Percentiles rank a stretch among this genome's conserved stretches.
Conservation (phyloP, 164 flowering plant genomes). For the Protea cynaroides region DNA sequence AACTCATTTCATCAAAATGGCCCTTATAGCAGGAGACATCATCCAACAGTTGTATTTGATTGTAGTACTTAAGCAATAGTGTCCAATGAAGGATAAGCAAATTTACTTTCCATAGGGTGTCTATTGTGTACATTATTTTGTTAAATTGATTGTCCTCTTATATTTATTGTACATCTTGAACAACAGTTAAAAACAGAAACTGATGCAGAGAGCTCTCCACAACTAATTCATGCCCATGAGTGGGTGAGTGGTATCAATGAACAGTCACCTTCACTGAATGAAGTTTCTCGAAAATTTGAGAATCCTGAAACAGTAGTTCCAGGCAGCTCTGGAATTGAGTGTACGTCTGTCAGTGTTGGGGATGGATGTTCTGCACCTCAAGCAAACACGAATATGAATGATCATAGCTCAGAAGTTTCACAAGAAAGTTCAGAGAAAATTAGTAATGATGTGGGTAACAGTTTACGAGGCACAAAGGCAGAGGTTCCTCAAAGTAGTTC, state of each 20-base stretch:
- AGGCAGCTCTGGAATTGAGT: constrained; percentile 11
- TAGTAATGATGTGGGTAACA: constrained; percentile 10
- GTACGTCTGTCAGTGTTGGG: constrained; percentile 11
- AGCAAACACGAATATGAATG: constrained; percentile 10
- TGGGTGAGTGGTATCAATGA: constrained; percentile 15
- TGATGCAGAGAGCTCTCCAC: constrained; percentile 15
- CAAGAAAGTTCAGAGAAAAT: constrained; percentile 12
- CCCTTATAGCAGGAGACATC: no score
- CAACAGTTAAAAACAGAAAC: constrained; percentile 5
- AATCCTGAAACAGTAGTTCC: constrained; percentile 8
- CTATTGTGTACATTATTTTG: neutral
- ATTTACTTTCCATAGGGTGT: no score
- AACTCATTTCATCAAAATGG: no score
- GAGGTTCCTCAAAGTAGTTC: constrained; percentile 4
- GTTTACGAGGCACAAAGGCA: constrained; percentile 11
- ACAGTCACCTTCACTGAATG: constrained; percentile 15
- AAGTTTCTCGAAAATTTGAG: constrained; percentile 6
- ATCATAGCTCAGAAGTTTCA: constrained; percentile 15
- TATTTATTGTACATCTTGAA: neutral
- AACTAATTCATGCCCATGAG: constrained; percentile 10
- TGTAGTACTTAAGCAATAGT: no score
- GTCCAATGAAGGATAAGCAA: neutral
- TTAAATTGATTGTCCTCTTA: neutral
- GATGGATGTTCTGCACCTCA: constrained; percentile 14
- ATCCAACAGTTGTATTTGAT: no score